These are phyloP conservation scores for Sanghuangporus weigelae DNA, from an alignment of 1,284 basidiomycete species.

Conservation along the genomic window DNA sequence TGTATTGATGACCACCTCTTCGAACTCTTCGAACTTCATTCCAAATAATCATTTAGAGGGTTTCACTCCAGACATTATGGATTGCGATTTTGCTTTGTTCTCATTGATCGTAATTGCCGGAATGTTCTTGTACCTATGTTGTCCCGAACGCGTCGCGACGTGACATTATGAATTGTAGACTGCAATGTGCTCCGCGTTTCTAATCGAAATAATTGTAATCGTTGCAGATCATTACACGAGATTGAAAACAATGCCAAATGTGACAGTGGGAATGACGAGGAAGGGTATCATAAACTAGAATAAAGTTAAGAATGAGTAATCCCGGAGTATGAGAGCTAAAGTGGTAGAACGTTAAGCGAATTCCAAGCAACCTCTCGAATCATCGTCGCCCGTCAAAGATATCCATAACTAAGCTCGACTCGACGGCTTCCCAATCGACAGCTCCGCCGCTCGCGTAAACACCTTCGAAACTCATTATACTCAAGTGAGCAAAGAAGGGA, in stretches of 20 bases:
- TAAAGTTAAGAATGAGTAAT: neutral
- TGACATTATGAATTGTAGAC: neutral
- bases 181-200: neutral
- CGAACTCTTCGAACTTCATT: no score
- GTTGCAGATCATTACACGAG: no score
- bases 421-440: conserved; percentile 86
- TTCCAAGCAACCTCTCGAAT: neutral
- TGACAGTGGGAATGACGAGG: neutral
- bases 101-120: neutral
- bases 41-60: no score
- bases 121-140: neutral
- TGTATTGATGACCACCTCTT: neutral
- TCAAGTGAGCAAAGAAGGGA: conserved; percentile 85
- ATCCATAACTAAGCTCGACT: conserved; percentile 74
- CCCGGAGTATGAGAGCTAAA: neutral
- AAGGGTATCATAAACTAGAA: neutral
- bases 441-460: conserved; percentile 75
- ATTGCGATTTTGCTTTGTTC: neutral
- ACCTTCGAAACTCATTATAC: conserved; percentile 85
- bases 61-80: no score
- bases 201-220: neutral
- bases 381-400: conserved; percentile 71
- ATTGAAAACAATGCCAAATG: neutral
- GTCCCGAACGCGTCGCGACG: neutral
- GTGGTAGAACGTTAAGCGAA: neutral